Percentiles rank a stretch among this genome's conserved stretches.
These are phyloP conservation scores for Yamadazyma jaroonii DNA, from an alignment of 1,139 yeast species.

Conservation along the genomic window DNA sequence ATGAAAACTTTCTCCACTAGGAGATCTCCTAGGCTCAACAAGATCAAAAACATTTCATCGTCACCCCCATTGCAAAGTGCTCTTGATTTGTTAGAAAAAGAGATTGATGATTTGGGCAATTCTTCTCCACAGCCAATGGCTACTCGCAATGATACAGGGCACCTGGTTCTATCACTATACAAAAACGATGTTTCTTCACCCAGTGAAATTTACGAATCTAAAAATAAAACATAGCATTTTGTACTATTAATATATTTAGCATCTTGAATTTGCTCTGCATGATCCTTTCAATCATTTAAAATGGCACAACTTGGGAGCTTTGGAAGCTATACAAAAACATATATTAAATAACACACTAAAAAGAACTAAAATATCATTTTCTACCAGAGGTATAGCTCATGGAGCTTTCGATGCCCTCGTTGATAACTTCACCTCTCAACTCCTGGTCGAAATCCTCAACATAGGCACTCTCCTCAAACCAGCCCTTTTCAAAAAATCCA, in stretches of 20 bases:
- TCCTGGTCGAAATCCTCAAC: constrained; percentile 63
- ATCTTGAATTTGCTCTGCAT: background rate
- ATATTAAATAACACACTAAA: too few species aligned
- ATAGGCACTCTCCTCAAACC: constrained; percentile 61
- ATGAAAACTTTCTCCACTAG: constrained; percentile 27
- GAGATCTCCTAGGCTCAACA: constrained; percentile 23
- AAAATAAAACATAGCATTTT: constrained; percentile 6
- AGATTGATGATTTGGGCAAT: constrained; percentile 17
- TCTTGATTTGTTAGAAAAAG: constrained; percentile 19
- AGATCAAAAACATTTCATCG: constrained; percentile 41
- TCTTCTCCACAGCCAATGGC: constrained; percentile 33
- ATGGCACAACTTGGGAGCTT: too few species aligned
- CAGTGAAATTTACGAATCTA: constrained; percentile 8
- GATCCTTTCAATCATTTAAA: too few species aligned
- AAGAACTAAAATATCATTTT: background rate
- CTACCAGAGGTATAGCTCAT: constrained; percentile 9
- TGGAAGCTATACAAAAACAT: too few species aligned
- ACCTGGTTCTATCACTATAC: constrained; percentile 29
- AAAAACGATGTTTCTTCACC: constrained; percentile 14
- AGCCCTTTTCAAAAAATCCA: constrained; percentile 51
- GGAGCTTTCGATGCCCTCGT: constrained; percentile 12
- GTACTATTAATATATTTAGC: constrained; percentile 1
- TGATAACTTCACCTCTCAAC: constrained; percentile 31
- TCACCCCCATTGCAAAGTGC: constrained; percentile 26
- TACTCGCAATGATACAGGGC: constrained; percentile 36